Evolutionary conservation across 805 yeast species (phyloP), one percentile per base, ranked within the genome.

Genomic region (Cephaloascus fragrans): DNA sequence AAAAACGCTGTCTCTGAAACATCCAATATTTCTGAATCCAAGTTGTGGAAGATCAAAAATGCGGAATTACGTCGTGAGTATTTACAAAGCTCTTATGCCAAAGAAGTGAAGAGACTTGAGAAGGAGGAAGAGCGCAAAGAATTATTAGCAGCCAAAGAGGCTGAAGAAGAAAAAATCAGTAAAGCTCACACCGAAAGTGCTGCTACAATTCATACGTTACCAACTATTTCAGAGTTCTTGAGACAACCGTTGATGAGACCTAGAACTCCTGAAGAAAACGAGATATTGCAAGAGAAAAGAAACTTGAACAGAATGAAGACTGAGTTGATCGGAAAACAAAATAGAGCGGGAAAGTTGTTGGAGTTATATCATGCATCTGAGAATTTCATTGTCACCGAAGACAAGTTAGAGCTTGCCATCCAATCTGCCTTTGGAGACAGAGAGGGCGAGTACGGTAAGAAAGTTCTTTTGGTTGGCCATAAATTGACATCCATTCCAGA

Each of bases 11-110:
- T 50, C 50, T 14, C 44, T 47, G 19, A 55, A 60, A 6, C 28
- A 23, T 23, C 28, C 28, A 23, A 6, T 23, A 12, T 23, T 6
- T 12, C 28, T 8, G 28, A 23, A 23, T 23, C 28, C 6, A 61
- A 75, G 50, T 56, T 64, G 50, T 75, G 77, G 69, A 64, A 67
- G 41, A 48, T 62, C 36, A 68, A 70, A 46, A 64, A 72, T 43
- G 71, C 87, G 14, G 78, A 76, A 39, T 66, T 86, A 48, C 81
- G 96, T 58, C 75, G 94, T 55, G 61, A 71, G 42, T 87, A 79
- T 60, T 71, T 83, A 48, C 68, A 66, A 42, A 83, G 80, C 44
- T 71, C 93, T 3, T 77, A 77, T 41, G 51, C 63, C 40, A 61
- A 64, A 4, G 84, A 79, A 49, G 78, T 74, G 41, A 56, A 60